Base-by-base conservation (phyloP, 768 basidiomycete species). In the Kwoniella pini region DNA sequence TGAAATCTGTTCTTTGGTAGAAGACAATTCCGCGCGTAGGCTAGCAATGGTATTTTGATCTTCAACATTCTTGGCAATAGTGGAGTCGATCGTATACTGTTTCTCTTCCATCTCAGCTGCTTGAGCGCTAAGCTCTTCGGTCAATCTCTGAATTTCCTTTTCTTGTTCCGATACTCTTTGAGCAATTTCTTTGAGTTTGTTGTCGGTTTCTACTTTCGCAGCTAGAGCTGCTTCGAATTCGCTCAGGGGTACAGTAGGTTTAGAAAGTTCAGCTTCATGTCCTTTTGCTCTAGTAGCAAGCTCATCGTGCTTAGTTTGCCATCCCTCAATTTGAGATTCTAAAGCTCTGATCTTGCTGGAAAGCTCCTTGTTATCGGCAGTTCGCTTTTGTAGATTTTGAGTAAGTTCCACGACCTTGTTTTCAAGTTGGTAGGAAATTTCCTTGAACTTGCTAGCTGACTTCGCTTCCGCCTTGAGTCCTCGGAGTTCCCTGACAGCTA, bases 361-460 rank as follows among this genome's bases (percentile, higher is more conserved):
- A 43, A 98, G 81, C 54, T 87, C 87, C 79, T 90, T 94, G 82
- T 90, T 92, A 81, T 99, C 95, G 60, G 85, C 85, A 2, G 88
- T 93, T 46, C 95, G 87, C 72, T 84, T 87, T 79, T 97, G 96
- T 12, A 99, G 84, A 15, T 81, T 86, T 77, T 99, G 96, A 0
- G 96, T 98, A 63, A 99, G 88, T 76, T 98, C 95, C 60, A 99
- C 91, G 43, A 99, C 96, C 81, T 98, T 99, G 83, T 98, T 99
- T 81, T 99, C 96, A 57, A 99, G 83, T 68, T 86, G 87, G 75
- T 98, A 98, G 0, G 95, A 97, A 67, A 95, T 96, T 77, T 96
- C 90, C 58, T 90, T 97, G 86, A 95, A 97, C 76, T 93, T 96
- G 68, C 90, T 89, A 27, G 94, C 94, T 1, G 96, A 98, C 52